phyloP scores from a whole-genome alignment of 371 early-diverging fungal genomes.

The Capillidium rhysosporum region DNA sequence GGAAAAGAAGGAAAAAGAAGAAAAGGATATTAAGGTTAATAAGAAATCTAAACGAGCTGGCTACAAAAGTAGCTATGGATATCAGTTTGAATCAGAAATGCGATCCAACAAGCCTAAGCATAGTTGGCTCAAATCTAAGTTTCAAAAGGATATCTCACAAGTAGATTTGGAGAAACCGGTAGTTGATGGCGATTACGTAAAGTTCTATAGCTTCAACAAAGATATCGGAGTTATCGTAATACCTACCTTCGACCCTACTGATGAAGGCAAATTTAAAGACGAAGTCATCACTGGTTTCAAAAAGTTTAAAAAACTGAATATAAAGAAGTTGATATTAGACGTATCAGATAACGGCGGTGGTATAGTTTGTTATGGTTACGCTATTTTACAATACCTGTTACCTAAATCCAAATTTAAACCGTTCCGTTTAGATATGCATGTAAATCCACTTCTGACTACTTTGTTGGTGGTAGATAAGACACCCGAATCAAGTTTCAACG shows the following conservation, averaged over 20 bases:
- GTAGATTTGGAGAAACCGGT: neutral
- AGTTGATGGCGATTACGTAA: neutral
- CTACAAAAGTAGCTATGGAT: neutral
- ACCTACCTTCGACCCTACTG: neutral
- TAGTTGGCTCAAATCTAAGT: too few relatives aligned
- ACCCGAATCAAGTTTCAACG: neutral
- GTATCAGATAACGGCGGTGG: conserved; percentile 16
- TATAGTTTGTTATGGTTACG: conserved; percentile 15
- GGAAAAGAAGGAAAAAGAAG: too few relatives aligned
- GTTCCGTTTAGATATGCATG: neutral
- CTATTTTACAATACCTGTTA: conserved; percentile 14
- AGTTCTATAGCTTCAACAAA: neutral
- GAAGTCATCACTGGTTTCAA: conserved; percentile 11
- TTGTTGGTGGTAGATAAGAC: neutral
- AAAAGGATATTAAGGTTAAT: neutral
- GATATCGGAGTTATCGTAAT: neutral
- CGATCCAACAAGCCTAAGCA: too few relatives aligned
- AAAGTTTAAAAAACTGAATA: conserved; percentile 10
- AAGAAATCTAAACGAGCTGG: neutral
- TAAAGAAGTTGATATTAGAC: conserved; percentile 12
- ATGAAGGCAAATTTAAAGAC: neutral
- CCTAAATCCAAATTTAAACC: neutral
- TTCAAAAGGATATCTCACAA: too few relatives aligned
- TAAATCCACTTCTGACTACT: neutral
- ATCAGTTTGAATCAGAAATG: too few relatives aligned